Evolutionary conservation across 2,329 filamentous ascomycete genomes (phyloP), one percentile per base, ranked within the genome.

Genomic region (Botrytis porri): DNA sequence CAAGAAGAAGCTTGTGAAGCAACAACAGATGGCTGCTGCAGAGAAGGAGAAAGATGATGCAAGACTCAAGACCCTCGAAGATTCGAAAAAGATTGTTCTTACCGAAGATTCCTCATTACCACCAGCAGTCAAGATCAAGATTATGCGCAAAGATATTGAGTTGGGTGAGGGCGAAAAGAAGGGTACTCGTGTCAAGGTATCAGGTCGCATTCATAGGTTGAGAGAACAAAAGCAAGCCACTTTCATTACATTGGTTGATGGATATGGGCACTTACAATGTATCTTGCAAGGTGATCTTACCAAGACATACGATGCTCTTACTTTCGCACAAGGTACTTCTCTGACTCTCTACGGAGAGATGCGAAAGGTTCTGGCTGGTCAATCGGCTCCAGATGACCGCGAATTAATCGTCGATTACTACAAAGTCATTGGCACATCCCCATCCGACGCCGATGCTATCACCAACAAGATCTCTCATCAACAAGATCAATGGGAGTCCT

Each of bases 171-270:
- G 85, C 80, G 81, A 85, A 51, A 84, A 84, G 75, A 88, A 89
- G 82, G 93, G 93, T 76, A 90, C 90, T 61, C 88, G 94, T 71
- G 93, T 97, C 73, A 89, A 90, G 77, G 92, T 97, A 35, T 88
- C 91, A 76, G 95, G 95, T 72, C 89, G 94, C 77, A 93, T 97
- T 71, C 93, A 97, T 83, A 89, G 93, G 74, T 84, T 95, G 82
- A 88, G 93, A 75, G 86, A 88, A 75, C 95, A 97, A 84, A 96
- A 95, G 83, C 91, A 93, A 80, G 88, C 93, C 76, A 90, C 94
- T 72, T 98, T 97, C 83, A 86, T 97, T 80, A 95, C 92, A n/a
- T 85, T 97, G 76, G 87, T 90, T 75, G 93, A 97, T 81, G 95
- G 95, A 73, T 93, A 95, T 80, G 93, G 92, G 71, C 90, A 91